Evolutionary conservation across 805 yeast species (phyloP), one percentile per base, ranked within the genome.

Genomic region (Ogataea corticis): DNA sequence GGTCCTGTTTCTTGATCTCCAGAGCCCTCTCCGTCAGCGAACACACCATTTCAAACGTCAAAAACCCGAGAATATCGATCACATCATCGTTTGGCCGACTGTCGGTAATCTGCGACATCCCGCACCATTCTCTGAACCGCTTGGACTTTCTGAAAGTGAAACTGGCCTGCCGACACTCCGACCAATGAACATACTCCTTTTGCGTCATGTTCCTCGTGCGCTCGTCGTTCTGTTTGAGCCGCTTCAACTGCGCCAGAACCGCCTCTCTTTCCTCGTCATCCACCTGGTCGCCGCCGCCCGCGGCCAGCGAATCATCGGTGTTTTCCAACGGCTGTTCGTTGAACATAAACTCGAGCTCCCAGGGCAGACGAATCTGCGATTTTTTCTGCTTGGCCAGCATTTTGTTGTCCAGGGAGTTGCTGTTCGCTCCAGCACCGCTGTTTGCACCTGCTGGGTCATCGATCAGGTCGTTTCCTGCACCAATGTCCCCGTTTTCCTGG

Each of bases 181-280:
- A 87, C 97, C 98, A 94, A 63, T 94, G 99, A 14, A 91, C 99
- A 59, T 94, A 94, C 62, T 94, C 99, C 58, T 94, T 97, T 60
- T 83, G 85, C 0, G 99, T 94, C 99, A 94, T 94, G 55, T 85
- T 78, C 52, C 75, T 80, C 0, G 99, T 94, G 50, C 99, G 75
- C 41, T 94, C 97, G 66, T 94, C 99, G 3, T 97, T 97, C 66
- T 80, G 83, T 58, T 90, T 89, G 54, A 94, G 75, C 46, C 97
- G 73, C 63, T 90, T 89, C 64, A 89, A 69, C n/a, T 96, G 88
- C 0, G 96, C 94, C 23, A 84, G 65, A 28, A 89, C 85, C 4
- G 96, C 97, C 39, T 91, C 96, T 52, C 85, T 78, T 59, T 91
- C 97, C 42, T 85, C 96, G 33, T 88, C 97, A 57, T 91, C 97